Percentiles rank a stretch among this genome's conserved stretches.
Conservation (phyloP, 1,284 basidiomycete species). For the Boletus sp. region DNA sequence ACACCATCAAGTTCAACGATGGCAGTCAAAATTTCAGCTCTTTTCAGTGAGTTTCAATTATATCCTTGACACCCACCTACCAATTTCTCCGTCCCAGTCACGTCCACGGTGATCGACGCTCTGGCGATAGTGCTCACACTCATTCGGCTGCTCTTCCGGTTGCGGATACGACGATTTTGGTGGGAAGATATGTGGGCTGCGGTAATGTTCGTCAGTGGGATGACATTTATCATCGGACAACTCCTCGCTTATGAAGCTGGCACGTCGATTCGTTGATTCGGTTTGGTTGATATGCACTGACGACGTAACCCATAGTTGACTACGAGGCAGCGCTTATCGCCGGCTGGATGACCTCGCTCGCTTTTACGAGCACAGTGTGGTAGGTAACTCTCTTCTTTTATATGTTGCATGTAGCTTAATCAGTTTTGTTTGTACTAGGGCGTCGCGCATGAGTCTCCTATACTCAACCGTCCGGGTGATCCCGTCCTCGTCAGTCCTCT, state of each 20-base stretch:
- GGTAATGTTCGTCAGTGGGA: not conserved
- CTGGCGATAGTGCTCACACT: not conserved
- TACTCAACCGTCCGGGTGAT: not conserved
- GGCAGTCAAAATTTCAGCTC: not conserved
- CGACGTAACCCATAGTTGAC: not conserved
- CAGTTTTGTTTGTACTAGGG: not conserved
- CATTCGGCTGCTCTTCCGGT: not conserved
- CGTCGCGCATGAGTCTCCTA: not conserved
- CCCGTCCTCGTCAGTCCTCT: not conserved
- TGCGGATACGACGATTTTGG: not conserved
- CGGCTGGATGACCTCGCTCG: not conserved
- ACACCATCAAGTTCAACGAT: not conserved
- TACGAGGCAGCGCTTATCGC: not conserved
- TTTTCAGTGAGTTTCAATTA: not conserved
- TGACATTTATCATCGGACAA: not conserved
- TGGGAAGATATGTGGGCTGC: conserved; percentile 2
- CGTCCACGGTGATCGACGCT: not conserved
- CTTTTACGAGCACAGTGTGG: not conserved
- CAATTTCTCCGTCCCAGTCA: not conserved
- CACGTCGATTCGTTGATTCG: not conserved
- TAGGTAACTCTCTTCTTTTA: not conserved
- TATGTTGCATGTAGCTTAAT: not conserved
- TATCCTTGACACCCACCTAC: not conserved
- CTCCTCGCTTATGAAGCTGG: not conserved
- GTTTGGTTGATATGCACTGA: not conserved